Evolutionary conservation across 352 stramenopile species (phyloP), one percentile per base, ranked within the genome.

Genomic region (Phytopythium helicoides): DNA sequence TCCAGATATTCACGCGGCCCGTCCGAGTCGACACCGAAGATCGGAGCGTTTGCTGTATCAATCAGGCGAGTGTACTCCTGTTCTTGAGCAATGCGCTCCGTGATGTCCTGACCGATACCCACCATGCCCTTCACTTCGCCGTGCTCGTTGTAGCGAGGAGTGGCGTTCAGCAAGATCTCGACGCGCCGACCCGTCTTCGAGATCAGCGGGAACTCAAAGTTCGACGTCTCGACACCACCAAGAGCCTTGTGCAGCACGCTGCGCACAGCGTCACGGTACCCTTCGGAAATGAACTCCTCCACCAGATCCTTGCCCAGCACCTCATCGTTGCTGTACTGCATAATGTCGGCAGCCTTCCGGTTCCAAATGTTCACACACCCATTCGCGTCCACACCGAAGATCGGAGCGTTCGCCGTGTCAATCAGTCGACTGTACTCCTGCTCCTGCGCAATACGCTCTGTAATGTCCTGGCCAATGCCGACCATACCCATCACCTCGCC

Each of bases 291-390:
- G 59, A 96, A 96, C 26, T 74, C 91, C 56, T 89, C 80, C 2
- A 94, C 83, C 26, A 94, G 50, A 49, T 89, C 87, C 62, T 91
- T 74, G 19, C 81, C 78, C 38, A 91, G 87, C 0, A 92, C 84
- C 54, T 96, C 84, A 21, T 71, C 66, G 2, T 70, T 90, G 14
- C 72, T 73, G 64, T 92, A 89, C 33, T 91, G 80, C 18, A 87
- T 94, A 53, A 97, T 90, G 38, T 98, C 74, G 0, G 79, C 83
- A 11, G 85, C 89, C 58, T 96, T 96, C 47, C 94, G 81, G 68
- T 97, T 97, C 89, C 89, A 95, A 57, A 95, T 95, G 54, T 96
- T 96, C 10, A 96, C 89, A 37, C 83, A 89, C 6, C 93, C 65
- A 38, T 92, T 78, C 1, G 68, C 66, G 64, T 97, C 87, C n/a